phyloP scores from a whole-genome alignment of 345 rosid genomes.

The Citrus unshiu region DNA sequence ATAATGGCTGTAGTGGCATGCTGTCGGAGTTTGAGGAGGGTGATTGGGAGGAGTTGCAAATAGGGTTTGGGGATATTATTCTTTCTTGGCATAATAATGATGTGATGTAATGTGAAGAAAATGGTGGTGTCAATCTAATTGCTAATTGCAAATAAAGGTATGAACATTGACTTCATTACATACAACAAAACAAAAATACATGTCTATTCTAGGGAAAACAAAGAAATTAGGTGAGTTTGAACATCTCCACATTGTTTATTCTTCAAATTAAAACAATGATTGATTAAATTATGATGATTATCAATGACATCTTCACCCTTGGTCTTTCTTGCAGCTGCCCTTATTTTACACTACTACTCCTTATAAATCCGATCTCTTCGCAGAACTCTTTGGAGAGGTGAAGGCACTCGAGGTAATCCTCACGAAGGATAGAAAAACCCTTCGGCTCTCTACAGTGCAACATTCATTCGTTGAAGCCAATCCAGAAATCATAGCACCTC shows the following conservation, averaged over 20 bases:
- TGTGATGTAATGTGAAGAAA: too few relatives aligned
- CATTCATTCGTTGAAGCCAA: conserved; percentile 93
- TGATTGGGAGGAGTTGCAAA: too few relatives aligned
- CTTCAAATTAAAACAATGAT: conserved; percentile 14
- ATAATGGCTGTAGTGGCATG: too few relatives aligned
- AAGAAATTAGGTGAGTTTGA: conserved; percentile 2
- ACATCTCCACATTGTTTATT: conserved; percentile 36
- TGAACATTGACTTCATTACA: background rate
- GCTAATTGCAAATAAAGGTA: background rate
- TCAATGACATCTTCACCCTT: conserved; percentile 44
- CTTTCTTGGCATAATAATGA: too few relatives aligned
- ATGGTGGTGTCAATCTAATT: background rate
- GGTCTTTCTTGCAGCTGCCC: conserved; percentile 68
- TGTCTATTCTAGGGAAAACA: conserved; percentile 2
- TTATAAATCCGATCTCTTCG: too few relatives aligned
- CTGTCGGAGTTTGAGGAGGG: too few relatives aligned
- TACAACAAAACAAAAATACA: background rate
- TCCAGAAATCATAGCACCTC: conserved; percentile 89
- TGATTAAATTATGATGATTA: conserved; percentile 28
- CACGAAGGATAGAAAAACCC: conserved; percentile 82
- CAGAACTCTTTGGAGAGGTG: too few relatives aligned
- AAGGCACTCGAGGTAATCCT: too few relatives aligned
- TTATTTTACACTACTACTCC: conserved; percentile 23
- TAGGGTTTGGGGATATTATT: too few relatives aligned
- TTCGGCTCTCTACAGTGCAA: conserved; percentile 84